Conservation (phyloP, 768 basidiomycete genomes). For the Panellus pusillus region DNA sequence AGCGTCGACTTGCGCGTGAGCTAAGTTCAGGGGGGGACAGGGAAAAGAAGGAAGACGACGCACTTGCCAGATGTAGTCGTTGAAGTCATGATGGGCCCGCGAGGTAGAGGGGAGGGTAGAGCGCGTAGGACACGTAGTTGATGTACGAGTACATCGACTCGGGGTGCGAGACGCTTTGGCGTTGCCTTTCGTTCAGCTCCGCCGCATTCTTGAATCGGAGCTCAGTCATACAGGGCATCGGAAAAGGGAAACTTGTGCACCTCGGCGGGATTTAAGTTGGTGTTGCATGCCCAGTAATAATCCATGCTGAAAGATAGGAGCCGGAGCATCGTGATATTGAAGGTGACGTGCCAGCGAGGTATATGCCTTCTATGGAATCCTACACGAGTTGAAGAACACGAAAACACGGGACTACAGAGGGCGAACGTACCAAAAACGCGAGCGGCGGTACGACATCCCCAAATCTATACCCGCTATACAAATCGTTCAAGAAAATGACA, state of each 20-base stretch:
- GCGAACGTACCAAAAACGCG: constrained; percentile 56
- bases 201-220: constrained; percentile 26
- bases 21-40: background rate
- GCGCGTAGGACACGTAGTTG: constrained; percentile 80
- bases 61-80: constrained; percentile 94
- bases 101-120: constrained; percentile 94
- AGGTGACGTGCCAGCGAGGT: constrained; percentile 90
- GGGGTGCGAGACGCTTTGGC: constrained; percentile 56
- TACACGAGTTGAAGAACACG: constrained; percentile 27
- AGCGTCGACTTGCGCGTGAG: background rate
- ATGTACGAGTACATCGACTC: constrained; percentile 59
- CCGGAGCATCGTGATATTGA: constrained; percentile 96
- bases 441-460: constrained; percentile 54
- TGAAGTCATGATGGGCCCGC: constrained; percentile 97
- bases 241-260: constrained; percentile 32
- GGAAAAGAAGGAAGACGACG: constrained; percentile 19
- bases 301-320: constrained; percentile 94
- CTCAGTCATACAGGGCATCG: background rate
- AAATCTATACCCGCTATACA: constrained; percentile 72
- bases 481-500: constrained; percentile 77
- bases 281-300: constrained; percentile 76
- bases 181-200: constrained; percentile 55
- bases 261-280: constrained; percentile 35
- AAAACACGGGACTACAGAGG: background rate
- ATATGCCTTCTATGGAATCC: constrained; percentile 71